Percentiles rank a stretch among this genome's conserved stretches.
phyloP scores from a whole-genome alignment of 495 filamentous ascomycete species.

The Penicillium coprophilum region DNA sequence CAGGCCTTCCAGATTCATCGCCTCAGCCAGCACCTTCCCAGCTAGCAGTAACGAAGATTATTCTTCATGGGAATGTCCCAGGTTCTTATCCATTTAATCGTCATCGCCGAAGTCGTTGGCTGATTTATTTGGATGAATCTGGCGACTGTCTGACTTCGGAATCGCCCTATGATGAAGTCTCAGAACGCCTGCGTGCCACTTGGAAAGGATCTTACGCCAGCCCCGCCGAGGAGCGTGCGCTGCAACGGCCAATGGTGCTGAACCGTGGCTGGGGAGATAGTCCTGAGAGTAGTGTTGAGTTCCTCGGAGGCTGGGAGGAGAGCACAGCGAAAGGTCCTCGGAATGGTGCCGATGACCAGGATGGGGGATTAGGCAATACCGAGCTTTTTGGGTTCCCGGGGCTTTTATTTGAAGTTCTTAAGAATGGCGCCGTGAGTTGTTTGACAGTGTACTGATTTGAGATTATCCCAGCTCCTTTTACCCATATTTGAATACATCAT shows the following conservation, averaged over 20 bases:
- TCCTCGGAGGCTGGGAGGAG: slow-evolving; percentile 89
- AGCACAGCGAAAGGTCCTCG: slow-evolving; percentile 51
- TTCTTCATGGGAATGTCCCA: slow-evolving; percentile 90
- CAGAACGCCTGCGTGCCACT: slow-evolving; percentile 62
- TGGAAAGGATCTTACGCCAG: slow-evolving; percentile 68
- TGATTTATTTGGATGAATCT: slow-evolving; percentile 55
- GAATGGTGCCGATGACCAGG: slow-evolving; percentile 46
- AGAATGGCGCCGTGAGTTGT: slow-evolving; percentile 84
- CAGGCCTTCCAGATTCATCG: slow-evolving; percentile 33
- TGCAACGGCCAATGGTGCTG: slow-evolving; percentile 79
- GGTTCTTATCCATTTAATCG: slow-evolving; percentile 96
- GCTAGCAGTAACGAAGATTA: slow-evolving; percentile 81
- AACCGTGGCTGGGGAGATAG: slow-evolving; percentile 91
- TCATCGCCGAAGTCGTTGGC: slow-evolving; percentile 87
- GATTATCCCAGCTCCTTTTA: neutral
- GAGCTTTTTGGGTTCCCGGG: slow-evolving; percentile 94
- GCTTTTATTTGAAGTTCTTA: slow-evolving; percentile 90
- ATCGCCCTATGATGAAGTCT: slow-evolving; percentile 68
- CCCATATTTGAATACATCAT: slow-evolving; percentile 9
- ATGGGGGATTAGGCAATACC: slow-evolving; percentile 67
- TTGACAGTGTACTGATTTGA: slow-evolving; percentile 75
- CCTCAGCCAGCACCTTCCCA: slow-evolving; percentile 52
- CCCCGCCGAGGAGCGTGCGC: slow-evolving; percentile 58
- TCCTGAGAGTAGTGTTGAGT: slow-evolving; percentile 84
- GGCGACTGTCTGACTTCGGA: slow-evolving; percentile 63